Evolutionary conservation across 2,329 filamentous ascomycete species (phyloP).

Genomic region (Beauveria sp.): DNA sequence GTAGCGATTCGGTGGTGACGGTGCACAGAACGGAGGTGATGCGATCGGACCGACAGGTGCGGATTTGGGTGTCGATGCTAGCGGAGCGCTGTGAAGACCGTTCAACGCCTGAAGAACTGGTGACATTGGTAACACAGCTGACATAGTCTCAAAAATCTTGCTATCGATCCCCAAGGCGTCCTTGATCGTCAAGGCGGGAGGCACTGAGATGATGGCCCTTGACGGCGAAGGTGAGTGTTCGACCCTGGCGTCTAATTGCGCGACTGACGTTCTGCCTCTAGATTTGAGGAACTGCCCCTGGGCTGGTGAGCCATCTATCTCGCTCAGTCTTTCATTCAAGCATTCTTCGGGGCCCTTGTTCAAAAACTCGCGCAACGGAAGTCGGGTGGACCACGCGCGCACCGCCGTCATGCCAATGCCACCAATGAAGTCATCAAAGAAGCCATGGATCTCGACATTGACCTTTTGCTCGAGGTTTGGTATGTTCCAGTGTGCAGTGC

Average conservation of each 20-base stretch:
- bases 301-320: slow-evolving; percentile 25
- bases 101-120: slow-evolving; percentile 26
- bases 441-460: slow-evolving; percentile 48
- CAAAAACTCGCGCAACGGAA: slow-evolving; percentile 47
- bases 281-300: slow-evolving; percentile 22
- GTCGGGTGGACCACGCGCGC: slow-evolving; percentile 42
- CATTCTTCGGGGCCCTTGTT: slow-evolving; percentile 47
- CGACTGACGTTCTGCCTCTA: slow-evolving; percentile 21
- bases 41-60: slow-evolving; percentile 19
- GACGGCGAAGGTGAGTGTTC: slow-evolving; percentile 4
- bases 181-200: slow-evolving; percentile 15
- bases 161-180: slow-evolving; percentile 29
- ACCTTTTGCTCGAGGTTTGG: slow-evolving; percentile 42
- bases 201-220: background rate
- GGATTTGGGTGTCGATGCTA: slow-evolving; percentile 16
- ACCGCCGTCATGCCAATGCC: slow-evolving; percentile 22
- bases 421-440: slow-evolving; percentile 47
- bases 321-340: slow-evolving; percentile 43
- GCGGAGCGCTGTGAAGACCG: background rate
- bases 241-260: slow-evolving; percentile 2
- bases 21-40: slow-evolving; percentile 19
- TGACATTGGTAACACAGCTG: slow-evolving; percentile 21
- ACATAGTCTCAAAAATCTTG: slow-evolving; percentile 9
- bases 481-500: slow-evolving; percentile 4
- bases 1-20: slow-evolving; percentile 21